A percentile compares a stretch with the other conserved stretches of the same genome.
phyloP scores from a whole-genome alignment of 495 filamentous ascomycete genomes.

The Cudoniella acicularis region DNA sequence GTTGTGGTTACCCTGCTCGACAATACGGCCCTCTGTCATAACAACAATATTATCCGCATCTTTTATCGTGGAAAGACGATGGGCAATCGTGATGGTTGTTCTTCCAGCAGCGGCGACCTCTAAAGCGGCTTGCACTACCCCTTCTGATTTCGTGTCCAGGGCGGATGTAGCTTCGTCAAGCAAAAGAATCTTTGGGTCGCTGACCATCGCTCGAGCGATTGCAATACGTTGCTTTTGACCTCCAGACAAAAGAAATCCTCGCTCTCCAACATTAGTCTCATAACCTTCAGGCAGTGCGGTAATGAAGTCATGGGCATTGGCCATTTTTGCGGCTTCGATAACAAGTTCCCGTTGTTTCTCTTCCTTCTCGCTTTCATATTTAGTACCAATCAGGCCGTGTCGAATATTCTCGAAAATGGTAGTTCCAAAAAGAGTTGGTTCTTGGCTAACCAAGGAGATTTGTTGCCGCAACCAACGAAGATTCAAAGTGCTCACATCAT shows the following conservation, averaged over 20 bases:
- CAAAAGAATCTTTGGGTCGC: slow-evolving; percentile 90
- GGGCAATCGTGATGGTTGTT: slow-evolving; percentile 94
- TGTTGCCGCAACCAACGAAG: slow-evolving; percentile 89
- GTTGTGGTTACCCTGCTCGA: slow-evolving; percentile 87
- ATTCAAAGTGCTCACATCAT: slow-evolving; percentile 77
- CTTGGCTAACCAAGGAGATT: slow-evolving; percentile 81
- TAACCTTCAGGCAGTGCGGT: slow-evolving; percentile 80
- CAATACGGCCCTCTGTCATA: slow-evolving; percentile 75
- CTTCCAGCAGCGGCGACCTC: slow-evolving; percentile 84
- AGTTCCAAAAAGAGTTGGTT: slow-evolving; percentile 79
- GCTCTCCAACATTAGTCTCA: slow-evolving; percentile 91
- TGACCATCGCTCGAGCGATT: slow-evolving; percentile 83
- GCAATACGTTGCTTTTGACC: slow-evolving; percentile 95
- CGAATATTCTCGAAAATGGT: slow-evolving; percentile 85
- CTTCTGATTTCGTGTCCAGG: slow-evolving; percentile 93
- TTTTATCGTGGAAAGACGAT: slow-evolving; percentile 91
- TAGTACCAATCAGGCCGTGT: slow-evolving; percentile 84
- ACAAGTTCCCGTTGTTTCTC: slow-evolving; percentile 68
- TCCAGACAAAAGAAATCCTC: slow-evolving; percentile 87
- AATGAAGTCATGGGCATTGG: slow-evolving; percentile 93
- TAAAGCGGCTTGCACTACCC: slow-evolving; percentile 88
- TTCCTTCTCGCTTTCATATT: slow-evolving; percentile 59
- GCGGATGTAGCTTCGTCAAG: slow-evolving; percentile 94
- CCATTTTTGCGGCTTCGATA: slow-evolving; percentile 77
- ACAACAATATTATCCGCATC: slow-evolving; percentile 94